phyloP scores from a whole-genome alignment of 1,139 yeast genomes.

The Arxiozyma heterogenica region DNA sequence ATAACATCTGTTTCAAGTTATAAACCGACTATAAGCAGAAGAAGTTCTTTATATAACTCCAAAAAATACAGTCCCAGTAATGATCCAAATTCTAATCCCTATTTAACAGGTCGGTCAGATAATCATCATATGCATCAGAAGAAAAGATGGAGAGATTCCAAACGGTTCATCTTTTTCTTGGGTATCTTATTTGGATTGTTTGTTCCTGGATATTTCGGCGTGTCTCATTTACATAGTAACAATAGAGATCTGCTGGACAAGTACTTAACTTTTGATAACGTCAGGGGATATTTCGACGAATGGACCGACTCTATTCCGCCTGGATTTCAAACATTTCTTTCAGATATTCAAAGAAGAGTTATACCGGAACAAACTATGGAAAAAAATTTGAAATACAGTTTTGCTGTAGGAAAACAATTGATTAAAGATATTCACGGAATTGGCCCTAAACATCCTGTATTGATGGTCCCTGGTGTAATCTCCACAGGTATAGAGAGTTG shows the following conservation, averaged over 20 bases:
- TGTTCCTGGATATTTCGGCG: constrained; percentile 55
- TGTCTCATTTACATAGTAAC: constrained; percentile 21
- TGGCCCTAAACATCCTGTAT: constrained; percentile 61
- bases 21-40: constrained; percentile 1
- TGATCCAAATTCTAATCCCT: neutral
- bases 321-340: constrained; percentile 50
- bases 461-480: constrained; percentile 92
- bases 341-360: constrained; percentile 39
- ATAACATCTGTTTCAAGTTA: neutral
- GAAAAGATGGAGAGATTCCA: constrained; percentile 28
- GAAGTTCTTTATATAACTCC: neutral
- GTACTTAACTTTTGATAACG: constrained; percentile 46
- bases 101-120: neutral
- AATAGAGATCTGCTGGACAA: constrained; percentile 37
- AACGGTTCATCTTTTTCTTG: constrained; percentile 36
- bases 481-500: constrained; percentile 93
- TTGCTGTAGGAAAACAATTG: constrained; percentile 76
- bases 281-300: constrained; percentile 44
- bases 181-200: constrained; percentile 65
- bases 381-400: constrained; percentile 72
- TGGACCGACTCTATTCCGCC: constrained; percentile 65
- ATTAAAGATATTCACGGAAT: constrained; percentile 40
- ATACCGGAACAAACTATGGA: constrained; percentile 42
- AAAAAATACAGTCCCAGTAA: neutral
- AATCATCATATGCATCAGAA: constrained; percentile 6